Evolutionary conservation across 805 yeast genomes (phyloP).

Genomic region (Saccharomycopsis sp.): DNA sequence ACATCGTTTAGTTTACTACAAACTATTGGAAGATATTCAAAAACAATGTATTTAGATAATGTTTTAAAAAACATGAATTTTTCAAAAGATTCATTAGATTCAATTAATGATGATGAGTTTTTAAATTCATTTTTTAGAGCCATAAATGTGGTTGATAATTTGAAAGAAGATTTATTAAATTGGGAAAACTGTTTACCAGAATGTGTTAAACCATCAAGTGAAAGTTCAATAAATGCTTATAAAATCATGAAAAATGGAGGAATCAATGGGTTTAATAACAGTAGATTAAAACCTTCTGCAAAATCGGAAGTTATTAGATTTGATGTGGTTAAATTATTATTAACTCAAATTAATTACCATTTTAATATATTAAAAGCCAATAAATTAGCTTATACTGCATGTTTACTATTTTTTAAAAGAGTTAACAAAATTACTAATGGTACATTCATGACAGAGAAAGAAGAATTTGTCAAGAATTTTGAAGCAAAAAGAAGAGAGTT

Average conservation of each 20-base stretch:
- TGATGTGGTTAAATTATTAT: not conserved
- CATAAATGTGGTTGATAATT: slow-evolving; percentile 5
- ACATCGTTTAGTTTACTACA: slow-evolving; percentile 1
- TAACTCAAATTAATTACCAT: slow-evolving; percentile 4
- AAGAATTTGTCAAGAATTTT: too few relatives aligned
- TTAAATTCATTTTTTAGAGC: slow-evolving; percentile 4
- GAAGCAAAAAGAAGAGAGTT: not conserved
- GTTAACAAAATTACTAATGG: not conserved
- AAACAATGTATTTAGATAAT: slow-evolving; percentile 1
- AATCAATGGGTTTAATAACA: too few relatives aligned
- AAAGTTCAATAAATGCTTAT: not conserved
- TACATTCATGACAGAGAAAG: too few relatives aligned
- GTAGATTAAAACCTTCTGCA: too few relatives aligned
- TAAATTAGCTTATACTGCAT: slow-evolving; percentile 7
- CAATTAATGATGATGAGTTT: slow-evolving; percentile 1
- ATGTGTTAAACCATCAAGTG: slow-evolving; percentile 9
- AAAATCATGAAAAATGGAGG: not conserved
- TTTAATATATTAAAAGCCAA: slow-evolving; percentile 6
- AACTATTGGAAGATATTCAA: slow-evolving; percentile 1
- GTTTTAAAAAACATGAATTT: not conserved
- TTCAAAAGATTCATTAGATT: not conserved
- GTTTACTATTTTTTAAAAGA: slow-evolving; percentile 1
- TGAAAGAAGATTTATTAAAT: slow-evolving; percentile 5
- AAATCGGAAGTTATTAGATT: not conserved
- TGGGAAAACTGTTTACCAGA: slow-evolving; percentile 14